Percentiles rank a stretch among this genome's conserved stretches.
Evolutionary conservation across 208 protist genomes (phyloP).

Genomic region (Novymonas esmeraldas): DNA sequence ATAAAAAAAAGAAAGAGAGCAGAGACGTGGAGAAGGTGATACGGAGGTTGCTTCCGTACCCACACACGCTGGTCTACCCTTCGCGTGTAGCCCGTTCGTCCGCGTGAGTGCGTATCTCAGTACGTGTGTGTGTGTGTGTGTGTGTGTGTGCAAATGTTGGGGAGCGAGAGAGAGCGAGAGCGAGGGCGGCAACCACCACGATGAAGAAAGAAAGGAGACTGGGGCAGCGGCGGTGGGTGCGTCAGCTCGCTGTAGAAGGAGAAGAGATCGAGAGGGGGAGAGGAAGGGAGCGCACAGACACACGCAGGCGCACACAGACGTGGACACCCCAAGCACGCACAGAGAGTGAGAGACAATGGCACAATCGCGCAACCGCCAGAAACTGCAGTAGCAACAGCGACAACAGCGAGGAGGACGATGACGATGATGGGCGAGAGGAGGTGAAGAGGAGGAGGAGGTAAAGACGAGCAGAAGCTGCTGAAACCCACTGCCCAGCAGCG

Average conservation of each 20-base stretch:
- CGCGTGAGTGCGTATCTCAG: not conserved
- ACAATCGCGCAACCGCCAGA: too few relatives aligned
- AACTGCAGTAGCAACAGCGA: not conserved
- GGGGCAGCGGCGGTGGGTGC: not conserved
- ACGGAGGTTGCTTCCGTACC: too few relatives aligned
- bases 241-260: not conserved
- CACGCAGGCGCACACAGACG: not conserved
- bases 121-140: constrained; percentile 1
- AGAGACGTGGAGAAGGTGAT: not conserved
- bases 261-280: not conserved
- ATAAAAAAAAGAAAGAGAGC: not conserved
- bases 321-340: not conserved
- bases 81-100: too few relatives aligned
- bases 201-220: not conserved
- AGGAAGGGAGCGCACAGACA: not conserved
- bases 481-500: too few relatives aligned
- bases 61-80: too few relatives aligned
- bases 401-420: constrained; percentile 5
- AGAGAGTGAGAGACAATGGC: constrained; percentile 13
- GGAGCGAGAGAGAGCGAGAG: not conserved
- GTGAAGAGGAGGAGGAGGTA: constrained; percentile 12
- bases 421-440: not conserved
- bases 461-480: constrained; percentile 16
- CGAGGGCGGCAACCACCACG: not conserved
- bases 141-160: not conserved